Conservation (phyloP, 768 basidiomycete species). For the Lyophyllum shimeji region DNA sequence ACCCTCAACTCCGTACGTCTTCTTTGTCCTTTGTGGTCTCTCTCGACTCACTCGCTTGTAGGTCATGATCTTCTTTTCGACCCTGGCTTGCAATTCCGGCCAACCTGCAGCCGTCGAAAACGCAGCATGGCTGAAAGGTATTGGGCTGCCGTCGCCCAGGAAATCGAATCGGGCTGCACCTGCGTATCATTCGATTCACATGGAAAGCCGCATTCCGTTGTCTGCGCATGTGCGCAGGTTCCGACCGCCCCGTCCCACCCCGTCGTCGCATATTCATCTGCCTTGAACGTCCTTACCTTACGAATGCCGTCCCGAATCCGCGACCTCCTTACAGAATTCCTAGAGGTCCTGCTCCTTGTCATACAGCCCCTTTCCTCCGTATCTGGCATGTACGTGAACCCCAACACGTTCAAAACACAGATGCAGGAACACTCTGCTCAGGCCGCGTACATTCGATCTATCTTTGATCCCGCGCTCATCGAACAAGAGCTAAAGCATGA, state of each 20-base stretch:
- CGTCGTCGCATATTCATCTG: slow-evolving; percentile 43
- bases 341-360: slow-evolving; percentile 80
- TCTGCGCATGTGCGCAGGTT: slow-evolving; percentile 54
- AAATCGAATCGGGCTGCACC: slow-evolving; percentile 81
- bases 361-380: slow-evolving; percentile 76
- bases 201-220: slow-evolving; percentile 52
- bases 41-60: slow-evolving; percentile 26
- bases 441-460: slow-evolving; percentile 63
- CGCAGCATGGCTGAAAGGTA: slow-evolving; percentile 74
- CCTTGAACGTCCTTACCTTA: slow-evolving; percentile 50
- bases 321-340: slow-evolving; percentile 69
- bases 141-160: slow-evolving; percentile 79
- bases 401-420: slow-evolving; percentile 57
- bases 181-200: slow-evolving; percentile 73
- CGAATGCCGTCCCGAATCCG: slow-evolving; percentile 73
- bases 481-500: slow-evolving; percentile 77
- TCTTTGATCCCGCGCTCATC: slow-evolving; percentile 82
- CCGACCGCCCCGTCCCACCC: slow-evolving; percentile 40
- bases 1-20: slow-evolving; percentile 85
- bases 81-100: slow-evolving; percentile 78
- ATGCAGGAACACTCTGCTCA: slow-evolving; percentile 63
- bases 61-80: slow-evolving; percentile 92
- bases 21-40: slow-evolving; percentile 10
- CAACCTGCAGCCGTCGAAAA: slow-evolving; percentile 73
- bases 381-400: slow-evolving; percentile 59